Evolutionary conservation across 2,329 filamentous ascomycete genomes (phyloP).

Genomic region (Cercospora citrullina): DNA sequence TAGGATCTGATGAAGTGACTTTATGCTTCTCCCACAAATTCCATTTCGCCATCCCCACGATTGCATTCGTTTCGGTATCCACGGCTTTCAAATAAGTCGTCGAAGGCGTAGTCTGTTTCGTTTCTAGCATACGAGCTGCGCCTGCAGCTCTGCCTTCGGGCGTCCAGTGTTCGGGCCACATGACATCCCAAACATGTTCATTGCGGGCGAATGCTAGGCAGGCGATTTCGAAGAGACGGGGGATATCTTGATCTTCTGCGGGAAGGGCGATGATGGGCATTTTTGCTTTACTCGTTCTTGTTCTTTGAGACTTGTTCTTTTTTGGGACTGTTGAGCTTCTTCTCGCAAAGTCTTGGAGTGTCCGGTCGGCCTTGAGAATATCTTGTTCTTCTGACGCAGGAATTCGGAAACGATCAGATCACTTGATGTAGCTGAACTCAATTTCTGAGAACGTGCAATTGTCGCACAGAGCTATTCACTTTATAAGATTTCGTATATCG

Average conservation of each 20-base stretch:
- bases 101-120: conserved; percentile 26
- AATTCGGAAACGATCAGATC: too few relatives aligned
- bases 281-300: not conserved
- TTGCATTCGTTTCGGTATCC: conserved; percentile 28
- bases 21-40: conserved; percentile 31
- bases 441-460: not conserved
- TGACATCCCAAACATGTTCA: conserved; percentile 33
- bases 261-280: conserved; percentile 15
- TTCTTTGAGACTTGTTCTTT: not conserved
- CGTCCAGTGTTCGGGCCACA: conserved; percentile 33
- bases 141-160: conserved; percentile 30
- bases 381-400: too few relatives aligned
- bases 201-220: conserved; percentile 33
- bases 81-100: conserved; percentile 37
- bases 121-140: conserved; percentile 28
- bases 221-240: conserved; percentile 35
- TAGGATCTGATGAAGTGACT: conserved; percentile 10
- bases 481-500: not conserved
- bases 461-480: not conserved
- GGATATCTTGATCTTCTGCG: conserved; percentile 35
- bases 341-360: too few relatives aligned
- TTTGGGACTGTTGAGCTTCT: not conserved
- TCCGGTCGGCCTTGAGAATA: too few relatives aligned
- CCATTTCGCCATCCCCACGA: conserved; percentile 39
- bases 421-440: not conserved